Evolutionary conservation across 352 stramenopile species (phyloP).

Genomic region (Globisporangium rhizosaccharum): DNA sequence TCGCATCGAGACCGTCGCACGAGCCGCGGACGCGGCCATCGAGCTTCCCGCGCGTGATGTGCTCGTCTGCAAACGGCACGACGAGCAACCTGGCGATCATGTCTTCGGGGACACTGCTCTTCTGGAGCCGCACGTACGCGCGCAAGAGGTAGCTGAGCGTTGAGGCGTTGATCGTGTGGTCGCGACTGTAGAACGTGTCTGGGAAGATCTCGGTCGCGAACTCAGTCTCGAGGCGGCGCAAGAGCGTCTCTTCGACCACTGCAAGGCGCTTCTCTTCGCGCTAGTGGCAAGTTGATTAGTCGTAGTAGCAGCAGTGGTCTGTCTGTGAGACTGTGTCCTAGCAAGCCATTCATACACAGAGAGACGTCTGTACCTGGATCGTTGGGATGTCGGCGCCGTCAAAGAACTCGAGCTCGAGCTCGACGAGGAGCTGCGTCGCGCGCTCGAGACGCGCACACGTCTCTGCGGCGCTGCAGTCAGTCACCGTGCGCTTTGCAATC

Average conservation of each 20-base stretch:
- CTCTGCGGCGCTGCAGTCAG: slow-evolving; percentile 37
- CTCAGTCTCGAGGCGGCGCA: slow-evolving; percentile 75
- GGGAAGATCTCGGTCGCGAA: slow-evolving; percentile 84
- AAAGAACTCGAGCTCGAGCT: slow-evolving; percentile 73
- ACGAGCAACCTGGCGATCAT: slow-evolving; percentile 78
- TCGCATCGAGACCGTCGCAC: slow-evolving; percentile 62
- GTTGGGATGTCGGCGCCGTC: slow-evolving; percentile 57
- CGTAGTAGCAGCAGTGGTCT: too few relatives aligned
- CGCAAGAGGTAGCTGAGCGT: slow-evolving; percentile 69
- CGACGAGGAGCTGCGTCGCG: slow-evolving; percentile 63
- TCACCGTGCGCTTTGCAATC: slow-evolving; percentile 26
- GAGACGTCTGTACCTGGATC: slow-evolving; percentile 42
- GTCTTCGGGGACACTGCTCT: slow-evolving; percentile 71
- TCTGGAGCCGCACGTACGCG: slow-evolving; percentile 71
- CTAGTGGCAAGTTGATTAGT: slow-evolving; percentile 14
- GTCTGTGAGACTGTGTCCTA: not conserved
- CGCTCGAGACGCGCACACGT: slow-evolving; percentile 71
- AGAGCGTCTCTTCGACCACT: slow-evolving; percentile 63
- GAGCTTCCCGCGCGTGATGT: slow-evolving; percentile 67
- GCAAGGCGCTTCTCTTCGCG: slow-evolving; percentile 65
- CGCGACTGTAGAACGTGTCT: slow-evolving; percentile 83
- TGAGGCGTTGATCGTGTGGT: slow-evolving; percentile 58
- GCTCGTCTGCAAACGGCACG: slow-evolving; percentile 73
- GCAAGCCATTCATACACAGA: not conserved
- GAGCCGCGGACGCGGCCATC: slow-evolving; percentile 68